Evolutionary conservation across 257 asterid species (phyloP).

Genomic region (Rubia yunnanensis): DNA sequence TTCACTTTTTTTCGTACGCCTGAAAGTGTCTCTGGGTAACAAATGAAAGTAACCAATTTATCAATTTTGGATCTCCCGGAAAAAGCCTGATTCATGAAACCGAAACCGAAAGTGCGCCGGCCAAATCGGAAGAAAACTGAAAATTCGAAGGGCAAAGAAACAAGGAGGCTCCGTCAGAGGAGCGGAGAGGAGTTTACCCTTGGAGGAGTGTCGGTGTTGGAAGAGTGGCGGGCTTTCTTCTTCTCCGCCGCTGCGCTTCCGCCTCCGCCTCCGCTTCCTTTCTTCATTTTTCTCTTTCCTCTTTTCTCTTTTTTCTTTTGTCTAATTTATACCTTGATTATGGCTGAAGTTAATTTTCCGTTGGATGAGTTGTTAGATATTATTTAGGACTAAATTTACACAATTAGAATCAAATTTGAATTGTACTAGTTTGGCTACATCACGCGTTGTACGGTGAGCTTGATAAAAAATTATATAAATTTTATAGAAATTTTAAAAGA

Average conservation of each 20-base stretch:
- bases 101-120: background rate
- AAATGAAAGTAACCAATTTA: background rate
- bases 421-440: too few relatives aligned
- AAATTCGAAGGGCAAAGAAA: background rate
- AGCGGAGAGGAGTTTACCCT: constrained; percentile 35
- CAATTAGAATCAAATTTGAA: too few relatives aligned
- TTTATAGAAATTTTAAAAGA: too few relatives aligned
- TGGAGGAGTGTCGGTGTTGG: constrained; percentile 42
- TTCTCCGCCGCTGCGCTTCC: constrained; percentile 39
- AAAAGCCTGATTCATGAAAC: background rate
- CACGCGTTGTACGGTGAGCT: too few relatives aligned
- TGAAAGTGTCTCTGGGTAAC: background rate
- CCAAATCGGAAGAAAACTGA: constrained; percentile 11
- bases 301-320: background rate
- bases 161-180: background rate
- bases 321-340: background rate
- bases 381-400: too few relatives aligned
- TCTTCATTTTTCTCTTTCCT: constrained; percentile 42
- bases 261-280: constrained; percentile 39
- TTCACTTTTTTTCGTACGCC: background rate
- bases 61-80: background rate
- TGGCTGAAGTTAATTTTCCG: too few relatives aligned
- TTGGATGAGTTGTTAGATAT: too few relatives aligned
- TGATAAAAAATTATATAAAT: too few relatives aligned
- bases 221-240: constrained; percentile 51